Conservation (phyloP, 495 filamentous ascomycete genomes). For the Lasiosphaeris hirsuta region DNA sequence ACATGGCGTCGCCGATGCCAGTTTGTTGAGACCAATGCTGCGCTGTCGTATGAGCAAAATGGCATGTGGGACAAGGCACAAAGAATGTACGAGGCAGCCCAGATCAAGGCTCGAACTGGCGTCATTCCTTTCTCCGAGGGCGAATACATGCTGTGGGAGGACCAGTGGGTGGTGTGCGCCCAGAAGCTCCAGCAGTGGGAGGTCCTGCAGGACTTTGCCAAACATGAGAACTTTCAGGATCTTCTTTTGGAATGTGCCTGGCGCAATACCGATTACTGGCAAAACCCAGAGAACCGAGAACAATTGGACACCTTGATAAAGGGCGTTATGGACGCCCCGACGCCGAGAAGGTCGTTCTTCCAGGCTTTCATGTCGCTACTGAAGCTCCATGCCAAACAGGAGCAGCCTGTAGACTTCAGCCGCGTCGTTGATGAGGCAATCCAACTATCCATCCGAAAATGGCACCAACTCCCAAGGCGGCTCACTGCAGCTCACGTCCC, state of each 20-base stretch:
- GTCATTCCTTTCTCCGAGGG: conserved; percentile 90
- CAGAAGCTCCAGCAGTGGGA: conserved; percentile 99
- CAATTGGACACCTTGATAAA: conserved; percentile 88
- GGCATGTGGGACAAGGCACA: conserved; percentile 99
- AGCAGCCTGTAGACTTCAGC: conserved; percentile 75
- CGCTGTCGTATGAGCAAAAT: conserved; percentile 95
- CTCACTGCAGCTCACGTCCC: conserved; percentile 96
- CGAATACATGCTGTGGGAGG: conserved; percentile 99
- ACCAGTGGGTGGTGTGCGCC: conserved; percentile 96
- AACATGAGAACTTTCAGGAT: conserved; percentile 97
- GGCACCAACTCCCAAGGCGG: conserved; percentile 90
- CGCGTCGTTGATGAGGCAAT: conserved; percentile 92
- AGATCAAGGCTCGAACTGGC: conserved; percentile 93
- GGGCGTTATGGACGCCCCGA: conserved; percentile 94
- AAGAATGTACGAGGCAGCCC: conserved; percentile 89
- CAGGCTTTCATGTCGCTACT: conserved; percentile 95
- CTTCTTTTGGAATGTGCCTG: conserved; percentile 92
- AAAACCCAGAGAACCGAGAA: conserved; percentile 76
- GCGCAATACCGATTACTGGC: conserved; percentile 92
- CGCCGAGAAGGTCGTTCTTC: conserved; percentile 90
- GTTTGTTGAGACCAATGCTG: conserved; percentile 94
- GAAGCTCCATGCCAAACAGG: conserved; percentile 85
- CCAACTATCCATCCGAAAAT: conserved; percentile 93
- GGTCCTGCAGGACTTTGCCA: conserved; percentile 93
- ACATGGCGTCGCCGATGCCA: conserved; percentile 94